These are phyloP conservation scores for Debaryomyces sp. DNA, from an alignment of 1,139 yeast species.

Conservation along the genomic window DNA sequence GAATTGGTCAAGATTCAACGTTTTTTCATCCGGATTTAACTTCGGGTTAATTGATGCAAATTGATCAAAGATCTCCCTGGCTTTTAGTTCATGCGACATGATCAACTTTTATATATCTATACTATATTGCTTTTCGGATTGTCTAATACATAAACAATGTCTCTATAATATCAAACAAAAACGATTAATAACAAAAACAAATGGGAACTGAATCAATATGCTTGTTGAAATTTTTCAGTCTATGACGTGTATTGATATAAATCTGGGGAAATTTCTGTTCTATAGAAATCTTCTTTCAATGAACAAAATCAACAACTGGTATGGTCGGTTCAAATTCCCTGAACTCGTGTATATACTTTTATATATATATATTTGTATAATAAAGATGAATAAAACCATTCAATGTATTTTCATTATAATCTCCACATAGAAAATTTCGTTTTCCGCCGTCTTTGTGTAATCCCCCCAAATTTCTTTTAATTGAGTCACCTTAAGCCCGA, in stretches of 20 bases:
- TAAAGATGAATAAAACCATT: not conserved
- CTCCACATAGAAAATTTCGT: conserved; percentile 7
- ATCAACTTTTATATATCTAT: conserved; percentile 3
- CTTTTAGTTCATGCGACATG: conserved; percentile 31
- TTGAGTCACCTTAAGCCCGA: conserved; percentile 4
- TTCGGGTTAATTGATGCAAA: conserved; percentile 34
- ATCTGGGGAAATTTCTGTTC: conserved; percentile 1
- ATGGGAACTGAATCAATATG: not conserved
- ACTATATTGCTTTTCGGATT: not conserved
- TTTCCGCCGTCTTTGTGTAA: conserved; percentile 4
- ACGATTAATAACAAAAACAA: conserved; percentile 2
- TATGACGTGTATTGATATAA: not conserved
- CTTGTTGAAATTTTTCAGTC: conserved; percentile 3
- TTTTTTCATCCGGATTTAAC: conserved; percentile 17
- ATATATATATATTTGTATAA: conserved; percentile 1
- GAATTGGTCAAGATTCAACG: conserved; percentile 40
- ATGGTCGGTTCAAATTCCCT: not conserved
- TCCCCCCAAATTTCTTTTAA: no score
- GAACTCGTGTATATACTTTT: not conserved
- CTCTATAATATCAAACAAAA: conserved; percentile 6
- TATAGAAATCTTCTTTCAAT: not conserved
- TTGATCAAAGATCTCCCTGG: conserved; percentile 44
- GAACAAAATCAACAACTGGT: not conserved
- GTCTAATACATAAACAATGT: conserved; percentile 4
- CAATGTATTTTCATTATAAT: conserved; percentile 1